A percentile compares a stretch with the other conserved stretches of the same genome.
phyloP scores from a whole-genome alignment of 2,329 filamentous ascomycete species.

The Albifimbria verrucaria region DNA sequence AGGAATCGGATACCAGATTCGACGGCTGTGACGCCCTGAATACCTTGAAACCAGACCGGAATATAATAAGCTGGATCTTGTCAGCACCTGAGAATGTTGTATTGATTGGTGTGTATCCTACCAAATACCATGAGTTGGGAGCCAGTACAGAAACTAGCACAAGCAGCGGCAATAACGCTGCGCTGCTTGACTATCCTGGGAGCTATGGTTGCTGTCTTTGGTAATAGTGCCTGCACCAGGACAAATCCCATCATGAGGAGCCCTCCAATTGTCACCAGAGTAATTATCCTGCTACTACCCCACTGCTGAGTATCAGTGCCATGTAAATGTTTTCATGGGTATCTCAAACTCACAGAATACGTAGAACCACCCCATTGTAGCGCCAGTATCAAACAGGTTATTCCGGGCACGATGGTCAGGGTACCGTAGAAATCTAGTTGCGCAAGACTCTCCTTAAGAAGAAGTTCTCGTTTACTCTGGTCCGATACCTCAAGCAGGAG shows the following conservation, averaged over 20 bases:
- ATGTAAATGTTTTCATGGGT: neutral
- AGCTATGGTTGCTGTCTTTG: conserved; percentile 36
- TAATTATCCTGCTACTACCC: conserved; percentile 40
- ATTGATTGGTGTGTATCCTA: conserved; percentile 1
- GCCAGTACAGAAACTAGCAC: conserved; percentile 19
- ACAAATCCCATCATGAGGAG: conserved; percentile 40
- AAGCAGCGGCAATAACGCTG: conserved; percentile 33
- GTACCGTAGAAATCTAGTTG: conserved; percentile 53
- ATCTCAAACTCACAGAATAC: conserved; percentile 20
- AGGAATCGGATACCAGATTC: conserved; percentile 25
- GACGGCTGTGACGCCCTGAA: conserved; percentile 30
- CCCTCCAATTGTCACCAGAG: conserved; percentile 36
- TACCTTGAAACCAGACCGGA: conserved; percentile 50
- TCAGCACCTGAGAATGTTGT: neutral
- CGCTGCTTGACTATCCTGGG: conserved; percentile 38
- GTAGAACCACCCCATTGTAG: conserved; percentile 43
- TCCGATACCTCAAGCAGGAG: conserved; percentile 15
- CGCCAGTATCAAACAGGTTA: conserved; percentile 43
- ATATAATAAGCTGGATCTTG: conserved; percentile 44
- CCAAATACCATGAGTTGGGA: conserved; percentile 21
- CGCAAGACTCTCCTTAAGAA: conserved; percentile 36
- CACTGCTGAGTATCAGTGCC: conserved; percentile 33
- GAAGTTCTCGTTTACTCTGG: conserved; percentile 13
- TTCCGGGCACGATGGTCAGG: conserved; percentile 49
- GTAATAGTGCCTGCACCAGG: conserved; percentile 29